Percentiles rank a stretch among this genome's conserved stretches.
Conservation (phyloP, 768 basidiomycete genomes). For the Auricularia cornea region DNA sequence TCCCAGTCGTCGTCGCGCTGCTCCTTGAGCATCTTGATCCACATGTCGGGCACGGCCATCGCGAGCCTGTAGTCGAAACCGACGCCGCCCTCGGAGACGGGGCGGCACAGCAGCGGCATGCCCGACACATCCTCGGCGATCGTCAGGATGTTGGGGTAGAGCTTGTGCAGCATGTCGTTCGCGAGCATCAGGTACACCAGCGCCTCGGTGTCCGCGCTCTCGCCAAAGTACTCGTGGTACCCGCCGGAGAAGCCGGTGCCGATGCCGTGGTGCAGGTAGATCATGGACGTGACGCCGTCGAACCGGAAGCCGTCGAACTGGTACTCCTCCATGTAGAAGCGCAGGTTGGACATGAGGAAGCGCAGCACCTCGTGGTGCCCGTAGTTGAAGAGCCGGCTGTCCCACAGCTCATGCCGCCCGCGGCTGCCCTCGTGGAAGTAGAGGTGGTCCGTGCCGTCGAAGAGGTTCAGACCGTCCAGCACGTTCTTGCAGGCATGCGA, state of each 20-base stretch:
- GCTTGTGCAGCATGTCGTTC: constrained; percentile 76
- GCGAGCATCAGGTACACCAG: constrained; percentile 97
- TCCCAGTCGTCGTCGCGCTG: constrained; percentile 82
- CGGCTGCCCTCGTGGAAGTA: constrained; percentile 94
- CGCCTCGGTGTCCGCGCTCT: constrained; percentile 73
- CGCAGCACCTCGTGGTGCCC: constrained; percentile 88
- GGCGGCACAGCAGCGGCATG: constrained; percentile 88
- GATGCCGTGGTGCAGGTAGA: constrained; percentile 97
- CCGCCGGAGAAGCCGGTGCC: constrained; percentile 96
- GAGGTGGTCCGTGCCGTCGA: constrained; percentile 93
- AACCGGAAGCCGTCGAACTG: constrained; percentile 97
- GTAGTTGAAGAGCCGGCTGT: constrained; percentile 96
- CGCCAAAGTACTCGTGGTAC: constrained; percentile 97
- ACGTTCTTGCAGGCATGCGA: constrained; percentile 98
- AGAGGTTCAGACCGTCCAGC: constrained; percentile 88
- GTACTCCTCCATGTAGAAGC: constrained; percentile 94
- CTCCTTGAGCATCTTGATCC: constrained; percentile 98
- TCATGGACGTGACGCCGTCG: constrained; percentile 99
- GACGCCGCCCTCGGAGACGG: constrained; percentile 74
- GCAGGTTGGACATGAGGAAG: constrained; percentile 89
- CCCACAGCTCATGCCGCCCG: constrained; percentile 95
- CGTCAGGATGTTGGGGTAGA: constrained; percentile 76
- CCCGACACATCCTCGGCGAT: constrained; percentile 99
- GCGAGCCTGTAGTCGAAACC: constrained; percentile 98
- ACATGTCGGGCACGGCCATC: constrained; percentile 99